Evolutionary conservation across 805 yeast genomes (phyloP).

Genomic region (Kurtzmaniella cleridarum): DNA sequence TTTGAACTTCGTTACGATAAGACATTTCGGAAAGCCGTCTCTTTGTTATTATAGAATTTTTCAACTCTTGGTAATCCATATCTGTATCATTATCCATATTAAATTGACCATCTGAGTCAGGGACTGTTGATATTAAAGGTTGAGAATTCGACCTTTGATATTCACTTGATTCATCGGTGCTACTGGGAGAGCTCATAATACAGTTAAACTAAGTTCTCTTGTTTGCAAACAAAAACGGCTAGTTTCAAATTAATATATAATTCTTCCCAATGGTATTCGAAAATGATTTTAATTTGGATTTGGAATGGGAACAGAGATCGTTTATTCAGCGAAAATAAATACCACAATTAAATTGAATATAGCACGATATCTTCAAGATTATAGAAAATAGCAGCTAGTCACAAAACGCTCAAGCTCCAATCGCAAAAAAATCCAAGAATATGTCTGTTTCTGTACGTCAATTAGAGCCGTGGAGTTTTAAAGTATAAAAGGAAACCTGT

Average conservation of each 20-base stretch:
- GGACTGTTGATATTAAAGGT: neutral
- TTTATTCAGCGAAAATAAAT: too few relatives aligned
- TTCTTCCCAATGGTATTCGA: conserved; percentile 3
- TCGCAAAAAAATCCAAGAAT: too few relatives aligned
- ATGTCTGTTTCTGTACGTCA: too few relatives aligned
- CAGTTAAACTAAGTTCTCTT: too few relatives aligned
- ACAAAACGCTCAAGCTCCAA: too few relatives aligned
- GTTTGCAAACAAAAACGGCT: neutral
- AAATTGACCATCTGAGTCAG: conserved; percentile 14
- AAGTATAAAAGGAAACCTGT: too few relatives aligned
- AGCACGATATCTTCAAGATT: neutral
- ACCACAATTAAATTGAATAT: neutral
- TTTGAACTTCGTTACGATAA: conserved; percentile 17
- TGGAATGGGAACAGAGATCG: neutral
- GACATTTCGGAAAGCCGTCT: conserved; percentile 18
- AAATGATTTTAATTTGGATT: neutral
- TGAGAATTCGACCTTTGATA: neutral
- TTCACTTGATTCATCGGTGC: conserved; percentile 6
- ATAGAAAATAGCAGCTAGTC: neutral
- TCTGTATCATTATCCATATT: conserved; percentile 29
- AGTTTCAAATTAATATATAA: too few relatives aligned
- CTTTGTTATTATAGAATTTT: conserved; percentile 25
- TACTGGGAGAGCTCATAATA: conserved; percentile 17
- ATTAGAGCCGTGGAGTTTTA: too few relatives aligned
- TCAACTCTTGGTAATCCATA: conserved; percentile 29